Base-by-base conservation (phyloP, 208 protist species). In the Trypanosoma scelopori region DNA sequence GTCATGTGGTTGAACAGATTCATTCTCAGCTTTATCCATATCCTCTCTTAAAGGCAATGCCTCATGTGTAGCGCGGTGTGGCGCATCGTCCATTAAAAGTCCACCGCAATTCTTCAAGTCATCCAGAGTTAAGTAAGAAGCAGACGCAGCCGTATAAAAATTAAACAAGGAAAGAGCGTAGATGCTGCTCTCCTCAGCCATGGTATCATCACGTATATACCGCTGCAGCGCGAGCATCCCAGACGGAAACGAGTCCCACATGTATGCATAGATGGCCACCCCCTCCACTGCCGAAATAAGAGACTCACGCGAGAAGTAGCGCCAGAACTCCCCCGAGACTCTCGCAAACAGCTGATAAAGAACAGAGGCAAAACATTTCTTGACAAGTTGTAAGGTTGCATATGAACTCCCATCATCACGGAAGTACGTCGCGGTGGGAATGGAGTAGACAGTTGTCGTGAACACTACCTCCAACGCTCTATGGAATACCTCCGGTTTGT, bases 261-360 rank as follows among this genome's bases (percentile, higher is more conserved):
- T 35, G 41, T 1, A 69, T 22, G 68, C 27, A 48, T 80, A 80
- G 5, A 59, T 59, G n/a, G 62, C 67, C 53, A 73, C 50, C 27
- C 46, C 60, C 47, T 80, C 71, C 41, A 61, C n/a, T 12, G 53
- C 61, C 22, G 74, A 78, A 45, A 71, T 30, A 28, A 84, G 61
- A 15, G 78, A 64, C 5, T 50, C 48, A 28, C 37, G 39, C 15
- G 64, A 69, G 37, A 84, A 84, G 42, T 74, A 57, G 13, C 43
- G 23, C 78, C 78, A 84, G 25, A 71, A 67, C 37, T 80, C 49
- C 20, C 42, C 12, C 23, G 78, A 76, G 1, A 71, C 69, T 13
- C 9, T 39, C 56, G 23, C 27, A 53, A 65, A 69, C 6, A 79
- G 52, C 15, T 58, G 4, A 61, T 72, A 50, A 15, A 73, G 42